Evolutionary conservation across 2,329 filamentous ascomycete genomes (phyloP), one percentile per base, ranked within the genome.

Genomic region (Tolypocladium tundrense): DNA sequence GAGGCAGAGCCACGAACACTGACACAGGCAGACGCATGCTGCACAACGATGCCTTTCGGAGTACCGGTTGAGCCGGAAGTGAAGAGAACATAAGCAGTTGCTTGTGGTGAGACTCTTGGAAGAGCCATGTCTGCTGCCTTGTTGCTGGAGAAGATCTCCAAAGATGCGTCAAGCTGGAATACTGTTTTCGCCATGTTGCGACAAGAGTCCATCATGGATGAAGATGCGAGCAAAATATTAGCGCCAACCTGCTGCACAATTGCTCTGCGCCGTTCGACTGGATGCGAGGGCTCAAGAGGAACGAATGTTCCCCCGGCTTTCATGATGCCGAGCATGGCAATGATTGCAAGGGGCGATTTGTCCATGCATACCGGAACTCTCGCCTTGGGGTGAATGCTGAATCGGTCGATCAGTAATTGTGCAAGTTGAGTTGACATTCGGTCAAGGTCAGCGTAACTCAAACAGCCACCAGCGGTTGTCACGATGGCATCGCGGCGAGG

Each of bases 11-110:
- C 74, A 3, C 77, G 60, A 21, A 78, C 76, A 3, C 77, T 75
- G 0, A 81, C 81, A 1, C 79, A 79, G 10, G 85, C 73, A 2
- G 80, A 76, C 0, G 69, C 71, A 63, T 88, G 85, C 42, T 68
- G 60, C 4, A 69, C 58, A 4, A 68, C 53, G 6, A 64, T 62
- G 4, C 65, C 68, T n/a, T 70, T 69, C 2, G 66, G 67, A 11
- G 58, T 58, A 0, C 67, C 68, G 0, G 68, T 68, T 1, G 59
- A 65, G 7, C 68, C 67, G 0, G 67, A 69, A 0, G 68, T 70
- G 43, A 67, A 70, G 14, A 69, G 56, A 1, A 68, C 54, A 37
- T 66, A 69, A 0, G 65, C 65, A 0, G 62, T 54, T 1, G 35
- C 19, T 33, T 43, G 13, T 16, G 53, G 24, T 19, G 27, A 54